Evolutionary conservation across 345 rosid species (phyloP), one percentile per base, ranked within the genome.

Genomic region (Toxicodendron radicans): DNA sequence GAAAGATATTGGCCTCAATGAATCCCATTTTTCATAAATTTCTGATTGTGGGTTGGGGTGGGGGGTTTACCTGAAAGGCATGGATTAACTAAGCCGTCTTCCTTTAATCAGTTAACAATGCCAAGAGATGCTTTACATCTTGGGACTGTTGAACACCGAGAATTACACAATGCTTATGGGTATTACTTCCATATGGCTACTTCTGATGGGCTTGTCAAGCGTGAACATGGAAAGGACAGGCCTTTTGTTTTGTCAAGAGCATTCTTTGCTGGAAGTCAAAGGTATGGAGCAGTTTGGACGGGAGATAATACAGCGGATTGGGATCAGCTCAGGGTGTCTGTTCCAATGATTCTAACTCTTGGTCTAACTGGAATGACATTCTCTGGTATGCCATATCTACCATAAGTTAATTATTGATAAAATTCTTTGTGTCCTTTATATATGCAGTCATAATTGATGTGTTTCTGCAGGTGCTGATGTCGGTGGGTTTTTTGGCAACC

Each of bases 171-270:
- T 82, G 92, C 95, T 27, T 88, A 92, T 75, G 99, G 99, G 16
- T 89, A 84, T 81, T 96, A 85, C 86, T 93, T 90, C 87, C 99
- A 93, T 81, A 93, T 93, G 99, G 99, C 94, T 58, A 96, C 99
- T 75, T 81, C 99, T 46, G 90, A 90, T 78, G 99, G 98, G n/a
- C 97, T 96, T 76, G 58, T 92, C 43, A 92, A 86, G 88, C 97
- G 99, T 71, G 99, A 78, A 74, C 86, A 85, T 78, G 97, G 94
- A 79, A 90, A 89, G 59, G 97, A 89, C 82, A 85, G 99, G 73
- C 98, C 99, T 74, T 96, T 93, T 85, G 99, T 96, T 72, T 87
- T 96, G 73, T 86, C 99, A 75, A 92, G 99, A 77, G 99, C 99
- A 72, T 65, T 92, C 78, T 96, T 92, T 85, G 89, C 98, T 49